These are phyloP conservation scores for Candida xiaguanensis DNA, from an alignment of 805 yeast genomes.

Conservation along the genomic window DNA sequence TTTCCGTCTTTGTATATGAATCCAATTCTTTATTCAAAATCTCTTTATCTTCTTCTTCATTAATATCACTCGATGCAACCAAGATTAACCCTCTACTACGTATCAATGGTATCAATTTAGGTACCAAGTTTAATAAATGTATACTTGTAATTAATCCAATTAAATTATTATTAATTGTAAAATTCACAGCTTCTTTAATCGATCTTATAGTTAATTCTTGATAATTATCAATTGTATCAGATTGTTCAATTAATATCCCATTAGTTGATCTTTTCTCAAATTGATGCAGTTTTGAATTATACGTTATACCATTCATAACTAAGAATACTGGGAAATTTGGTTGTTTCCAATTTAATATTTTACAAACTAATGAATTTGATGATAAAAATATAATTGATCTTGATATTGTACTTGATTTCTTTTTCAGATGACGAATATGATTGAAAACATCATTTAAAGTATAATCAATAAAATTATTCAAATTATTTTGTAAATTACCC, in stretches of 20 bases:
- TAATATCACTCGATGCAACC: conserved; percentile 58
- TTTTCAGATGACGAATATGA: conserved; percentile 56
- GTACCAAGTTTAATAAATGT: conserved; percentile 66
- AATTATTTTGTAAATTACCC: conserved; percentile 42
- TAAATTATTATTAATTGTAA: conserved; percentile 77
- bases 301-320: conserved; percentile 65
- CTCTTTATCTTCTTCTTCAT: conserved; percentile 23
- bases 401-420: conserved; percentile 14
- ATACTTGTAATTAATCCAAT: conserved; percentile 80
- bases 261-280: conserved; percentile 41
- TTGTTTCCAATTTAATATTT: conserved; percentile 95
- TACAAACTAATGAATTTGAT: conserved; percentile 84
- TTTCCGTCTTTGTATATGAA: conserved; percentile 40
- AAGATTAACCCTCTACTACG: conserved; percentile 78
- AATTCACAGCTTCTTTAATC: conserved; percentile 75
- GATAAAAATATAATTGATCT: conserved; percentile 83
- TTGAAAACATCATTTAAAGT: conserved; percentile 69
- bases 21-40: conserved; percentile 29
- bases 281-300: conserved; percentile 18
- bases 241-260: conserved; percentile 32
- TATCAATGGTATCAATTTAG: conserved; percentile 69
- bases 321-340: conserved; percentile 95
- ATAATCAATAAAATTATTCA: conserved; percentile 74
- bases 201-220: conserved; percentile 54
- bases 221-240: conserved; percentile 19